These are phyloP conservation scores for Dissophora globulifera DNA, from an alignment of 192 early-diverging fungal species.

Conservation along the genomic window DNA sequence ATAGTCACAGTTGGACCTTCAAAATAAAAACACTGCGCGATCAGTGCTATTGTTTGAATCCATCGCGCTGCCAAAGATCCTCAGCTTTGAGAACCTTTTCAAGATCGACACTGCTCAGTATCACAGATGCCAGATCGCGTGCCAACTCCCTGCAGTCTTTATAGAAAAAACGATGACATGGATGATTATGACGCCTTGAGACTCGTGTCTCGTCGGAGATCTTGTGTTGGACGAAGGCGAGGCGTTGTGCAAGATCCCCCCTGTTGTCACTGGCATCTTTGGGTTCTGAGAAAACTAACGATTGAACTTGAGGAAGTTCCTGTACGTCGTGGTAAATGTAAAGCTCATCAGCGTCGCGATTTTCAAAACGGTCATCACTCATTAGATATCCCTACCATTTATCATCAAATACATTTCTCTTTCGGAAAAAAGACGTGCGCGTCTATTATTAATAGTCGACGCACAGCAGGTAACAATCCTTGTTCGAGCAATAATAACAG, in stretches of 20 bases:
- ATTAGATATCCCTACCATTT: no score
- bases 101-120: slow-evolving; percentile 70
- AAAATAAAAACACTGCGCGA: slow-evolving; percentile 67
- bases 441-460: no score
- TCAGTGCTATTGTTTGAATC: slow-evolving; percentile 74
- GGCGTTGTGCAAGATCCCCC: slow-evolving; percentile 83
- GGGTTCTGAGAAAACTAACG: slow-evolving; percentile 77
- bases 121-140: slow-evolving; percentile 65
- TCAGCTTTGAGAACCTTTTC: slow-evolving; percentile 83
- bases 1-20: slow-evolving; percentile 50
- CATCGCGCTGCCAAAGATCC: slow-evolving; percentile 72
- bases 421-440: no score
- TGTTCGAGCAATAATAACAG: no score
- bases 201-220: no score
- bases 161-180: no score
- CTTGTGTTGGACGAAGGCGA: slow-evolving; percentile 61
- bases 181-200: no score
- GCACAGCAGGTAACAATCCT: no score
- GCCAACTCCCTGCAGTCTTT: slow-evolving; percentile 48
- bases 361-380: slow-evolving; percentile 42
- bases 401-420: neutral
- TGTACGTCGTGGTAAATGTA: slow-evolving; percentile 86
- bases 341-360: slow-evolving; percentile 67
- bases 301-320: slow-evolving; percentile 78
- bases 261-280: slow-evolving; percentile 84